Base-by-base conservation (phyloP, 2,329 filamentous ascomycete species). In the Pyricularia sp. region DNA sequence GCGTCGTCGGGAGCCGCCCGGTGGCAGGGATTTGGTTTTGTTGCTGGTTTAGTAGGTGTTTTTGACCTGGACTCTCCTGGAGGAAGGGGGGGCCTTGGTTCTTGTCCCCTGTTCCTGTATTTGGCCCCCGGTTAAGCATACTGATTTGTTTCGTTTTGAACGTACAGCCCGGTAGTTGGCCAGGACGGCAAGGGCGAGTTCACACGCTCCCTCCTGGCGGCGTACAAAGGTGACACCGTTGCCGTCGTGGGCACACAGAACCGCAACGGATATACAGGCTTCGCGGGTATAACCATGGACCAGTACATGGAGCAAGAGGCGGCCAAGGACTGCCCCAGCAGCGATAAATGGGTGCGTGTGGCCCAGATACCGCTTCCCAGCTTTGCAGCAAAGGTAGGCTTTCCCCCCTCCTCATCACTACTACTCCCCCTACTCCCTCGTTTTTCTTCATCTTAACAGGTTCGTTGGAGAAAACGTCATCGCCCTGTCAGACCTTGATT, bases 201-300 rank as follows among this genome's bases (percentile, higher is more conserved):
- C 74, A 92, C 90, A 0, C 82, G 83, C 55, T 80, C 81, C 70
- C 80, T 92, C 70, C 77, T 93, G 70, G 80, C 81, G 69, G 85
- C 85, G 23, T 93, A 88, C 74, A 74, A 80, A 61, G 88, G 89
- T 36, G 84, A 89, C 73, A 88, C 84, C 3, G 82, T 93, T 67
- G 86, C 90, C n/a, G 86, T 91, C 17, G 90, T 90, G 1, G 90
- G 90, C 25, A 92, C 91, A 26, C 90, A 92, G 79, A 93, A 92
- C 75, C 78, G 79, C 25, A 93, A 92, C 76, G 89, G 90, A 1
- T 93, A 91, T 75, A 93, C 91, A 0, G 88, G 85, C 0, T 92
- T 93, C 76, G 83, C 81, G 68, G 81, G 84, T 72, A 79, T 84
- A 77, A 88, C 84, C 28, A 86, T 92, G 76, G 88, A 89, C 73